Percentiles rank a stretch among this genome's conserved stretches.
These are phyloP conservation scores for Suhomyces vadensis DNA, from an alignment of 805 yeast genomes.

Conservation along the genomic window DNA sequence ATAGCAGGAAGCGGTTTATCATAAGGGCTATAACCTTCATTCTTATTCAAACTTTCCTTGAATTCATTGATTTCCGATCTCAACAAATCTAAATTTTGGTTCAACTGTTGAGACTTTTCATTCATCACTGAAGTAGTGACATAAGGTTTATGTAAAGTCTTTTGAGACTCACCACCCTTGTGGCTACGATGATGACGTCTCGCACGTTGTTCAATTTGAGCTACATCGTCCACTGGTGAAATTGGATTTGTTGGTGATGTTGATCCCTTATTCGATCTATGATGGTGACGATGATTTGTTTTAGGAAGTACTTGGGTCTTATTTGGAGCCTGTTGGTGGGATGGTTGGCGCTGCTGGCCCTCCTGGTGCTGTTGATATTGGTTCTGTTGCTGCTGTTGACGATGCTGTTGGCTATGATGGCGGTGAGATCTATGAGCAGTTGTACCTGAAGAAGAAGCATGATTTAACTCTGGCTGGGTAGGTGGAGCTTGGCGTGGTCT, in stretches of 20 bases:
- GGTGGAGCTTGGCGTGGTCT: constrained; percentile 15
- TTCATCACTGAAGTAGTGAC: constrained; percentile 13
- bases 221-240: neutral
- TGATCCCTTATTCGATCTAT: neutral
- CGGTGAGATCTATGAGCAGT: constrained; percentile 4
- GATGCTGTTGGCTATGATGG: neutral
- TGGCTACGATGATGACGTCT: constrained; percentile 10
- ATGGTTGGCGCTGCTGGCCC: constrained; percentile 1
- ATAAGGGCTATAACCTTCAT: constrained; percentile 17
- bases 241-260: neutral
- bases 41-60: constrained; percentile 39
- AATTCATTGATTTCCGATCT: constrained; percentile 46
- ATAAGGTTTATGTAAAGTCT: constrained; percentile 11
- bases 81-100: constrained; percentile 42
- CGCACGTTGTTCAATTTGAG: constrained; percentile 1
- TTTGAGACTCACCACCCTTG: constrained; percentile 2
- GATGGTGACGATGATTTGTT: constrained; percentile 5
- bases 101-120: constrained; percentile 36
- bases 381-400: constrained; percentile 4
- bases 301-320: constrained; percentile 3
- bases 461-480: constrained; percentile 12
- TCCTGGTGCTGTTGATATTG: constrained; percentile 8
- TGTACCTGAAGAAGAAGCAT: constrained; percentile 14
- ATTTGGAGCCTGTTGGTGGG: constrained; percentile 1
- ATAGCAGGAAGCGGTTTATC: neutral